A percentile compares a stretch with the other conserved stretches of the same genome.
Evolutionary conservation across 2,329 filamentous ascomycete species (phyloP).

Genomic region (Pseudogymnoascus sp.): DNA sequence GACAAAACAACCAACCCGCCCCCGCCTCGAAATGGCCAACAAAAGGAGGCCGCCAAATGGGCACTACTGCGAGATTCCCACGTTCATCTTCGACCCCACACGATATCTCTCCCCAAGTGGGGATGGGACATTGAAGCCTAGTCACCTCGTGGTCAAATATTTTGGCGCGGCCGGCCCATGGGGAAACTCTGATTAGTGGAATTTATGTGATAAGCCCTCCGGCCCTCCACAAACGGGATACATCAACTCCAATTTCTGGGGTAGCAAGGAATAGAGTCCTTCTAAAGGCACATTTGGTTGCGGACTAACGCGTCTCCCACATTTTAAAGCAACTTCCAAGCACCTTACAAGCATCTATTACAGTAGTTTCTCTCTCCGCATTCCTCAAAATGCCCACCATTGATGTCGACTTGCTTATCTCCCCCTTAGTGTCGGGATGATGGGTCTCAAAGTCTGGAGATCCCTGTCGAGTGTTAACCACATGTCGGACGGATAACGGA

Average conservation of each 20-base stretch:
- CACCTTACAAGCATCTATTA: not conserved
- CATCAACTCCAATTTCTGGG: constrained; percentile 1
- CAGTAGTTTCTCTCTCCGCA: not conserved
- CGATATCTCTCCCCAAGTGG: constrained; percentile 2
- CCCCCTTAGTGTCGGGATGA: not conserved
- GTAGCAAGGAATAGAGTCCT: constrained; percentile 1
- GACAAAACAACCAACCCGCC: constrained; percentile 3
- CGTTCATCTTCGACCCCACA: not conserved
- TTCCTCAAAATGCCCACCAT: not conserved
- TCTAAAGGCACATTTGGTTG: not conserved
- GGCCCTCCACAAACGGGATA: constrained; percentile 1
- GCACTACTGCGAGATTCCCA: not conserved
- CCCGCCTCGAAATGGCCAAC: not conserved
- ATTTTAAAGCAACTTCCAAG: not conserved
- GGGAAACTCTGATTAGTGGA: constrained; percentile 4
- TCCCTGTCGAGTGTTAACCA: not conserved
- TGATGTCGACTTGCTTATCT: not conserved
- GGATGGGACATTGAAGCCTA: not conserved
- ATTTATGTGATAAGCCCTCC: not conserved
- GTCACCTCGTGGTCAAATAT: constrained; percentile 1
- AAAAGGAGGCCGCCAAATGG: not conserved
- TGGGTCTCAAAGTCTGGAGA: not conserved
- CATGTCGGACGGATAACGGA: constrained; percentile 2
- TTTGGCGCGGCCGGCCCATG: not conserved
- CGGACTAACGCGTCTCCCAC: not conserved